These are phyloP conservation scores for Claviceps humidiphila DNA, from an alignment of 2,329 filamentous ascomycete species.

Conservation along the genomic window DNA sequence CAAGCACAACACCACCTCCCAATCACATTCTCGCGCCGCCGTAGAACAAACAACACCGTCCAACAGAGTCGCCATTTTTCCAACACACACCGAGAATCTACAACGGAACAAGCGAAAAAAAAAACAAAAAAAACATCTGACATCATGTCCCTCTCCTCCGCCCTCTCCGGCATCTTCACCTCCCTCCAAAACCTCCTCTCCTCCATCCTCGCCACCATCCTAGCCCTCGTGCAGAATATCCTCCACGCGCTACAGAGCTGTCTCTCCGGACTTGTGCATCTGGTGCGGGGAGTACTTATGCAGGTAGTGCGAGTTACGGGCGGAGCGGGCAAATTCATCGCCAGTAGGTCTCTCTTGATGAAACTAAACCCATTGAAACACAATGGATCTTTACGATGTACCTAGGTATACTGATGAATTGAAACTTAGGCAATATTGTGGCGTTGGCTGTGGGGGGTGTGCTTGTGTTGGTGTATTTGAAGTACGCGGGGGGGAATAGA, in stretches of 20 bases:
- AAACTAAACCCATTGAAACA: no score
- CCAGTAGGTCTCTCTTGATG: slow-evolving; percentile 16
- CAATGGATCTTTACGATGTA: no score
- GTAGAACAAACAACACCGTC: no score
- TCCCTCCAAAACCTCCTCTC: slow-evolving; percentile 28
- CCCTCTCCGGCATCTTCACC: slow-evolving; percentile 24
- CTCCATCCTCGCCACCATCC: slow-evolving; percentile 23
- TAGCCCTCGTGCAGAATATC: slow-evolving; percentile 20
- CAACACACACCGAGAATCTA: neutral
- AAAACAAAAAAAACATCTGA: neutral
- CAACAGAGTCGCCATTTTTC: neutral
- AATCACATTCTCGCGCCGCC: no score
- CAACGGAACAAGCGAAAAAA: neutral
- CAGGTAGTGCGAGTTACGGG: slow-evolving; percentile 24
- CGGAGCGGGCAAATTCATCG: slow-evolving; percentile 26
- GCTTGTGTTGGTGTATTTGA: slow-evolving; percentile 20
- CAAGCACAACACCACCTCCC: no score
- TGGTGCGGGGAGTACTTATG: slow-evolving; percentile 21
- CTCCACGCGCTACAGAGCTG: slow-evolving; percentile 22
- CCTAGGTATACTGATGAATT: no score
- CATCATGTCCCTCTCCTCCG: slow-evolving; percentile 21
- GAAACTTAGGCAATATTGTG: slow-evolving; percentile 21
- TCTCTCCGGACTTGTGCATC: slow-evolving; percentile 22
- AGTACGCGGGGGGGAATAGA: slow-evolving; percentile 19
- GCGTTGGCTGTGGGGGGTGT: slow-evolving; percentile 20